Evolutionary conservation across 2,329 filamentous ascomycete genomes (phyloP).

Genomic region (Hortaea sp.): DNA sequence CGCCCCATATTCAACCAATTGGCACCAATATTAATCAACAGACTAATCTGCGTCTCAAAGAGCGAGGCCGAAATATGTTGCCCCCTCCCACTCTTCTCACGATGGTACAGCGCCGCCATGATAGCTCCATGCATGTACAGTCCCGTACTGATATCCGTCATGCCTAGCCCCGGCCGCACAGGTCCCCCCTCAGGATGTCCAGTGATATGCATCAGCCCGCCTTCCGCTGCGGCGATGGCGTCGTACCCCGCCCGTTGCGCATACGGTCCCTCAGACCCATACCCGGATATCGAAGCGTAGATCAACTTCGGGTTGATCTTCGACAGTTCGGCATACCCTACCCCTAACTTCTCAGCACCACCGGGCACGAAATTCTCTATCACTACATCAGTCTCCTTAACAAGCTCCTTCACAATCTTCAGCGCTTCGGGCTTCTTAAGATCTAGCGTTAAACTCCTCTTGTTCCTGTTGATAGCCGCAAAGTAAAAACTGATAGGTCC

Average conservation of each 20-base stretch:
- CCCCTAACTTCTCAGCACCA: constrained; percentile 30
- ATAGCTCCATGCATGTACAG: constrained; percentile 39
- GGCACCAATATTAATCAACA: constrained; percentile 34
- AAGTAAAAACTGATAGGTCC: constrained; percentile 29
- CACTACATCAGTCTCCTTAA: constrained; percentile 30
- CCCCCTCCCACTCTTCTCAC: constrained; percentile 29
- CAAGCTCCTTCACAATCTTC: constrained; percentile 27
- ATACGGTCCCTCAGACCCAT: constrained; percentile 34
- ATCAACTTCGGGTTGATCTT: constrained; percentile 32
- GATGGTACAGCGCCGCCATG: constrained; percentile 31
- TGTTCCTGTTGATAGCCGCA: constrained; percentile 36
- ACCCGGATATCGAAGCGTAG: constrained; percentile 35
- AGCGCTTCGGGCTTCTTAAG: constrained; percentile 29
- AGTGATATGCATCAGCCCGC: constrained; percentile 35
- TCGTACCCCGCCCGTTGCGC: constrained; percentile 36
- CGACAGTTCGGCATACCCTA: constrained; percentile 31
- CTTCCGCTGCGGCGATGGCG: constrained; percentile 36
- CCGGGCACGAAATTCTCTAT: constrained; percentile 38
- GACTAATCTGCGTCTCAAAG: constrained; percentile 35
- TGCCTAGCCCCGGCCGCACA: constrained; percentile 32
- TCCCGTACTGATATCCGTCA: constrained; percentile 37
- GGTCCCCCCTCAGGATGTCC: constrained; percentile 32
- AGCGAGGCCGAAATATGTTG: constrained; percentile 37
- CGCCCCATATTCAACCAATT: constrained; percentile 31
- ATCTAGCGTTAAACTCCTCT: constrained; percentile 31